Base-by-base conservation (phyloP, 805 yeast genomes). In the Zygoascus flipseniorum region DNA sequence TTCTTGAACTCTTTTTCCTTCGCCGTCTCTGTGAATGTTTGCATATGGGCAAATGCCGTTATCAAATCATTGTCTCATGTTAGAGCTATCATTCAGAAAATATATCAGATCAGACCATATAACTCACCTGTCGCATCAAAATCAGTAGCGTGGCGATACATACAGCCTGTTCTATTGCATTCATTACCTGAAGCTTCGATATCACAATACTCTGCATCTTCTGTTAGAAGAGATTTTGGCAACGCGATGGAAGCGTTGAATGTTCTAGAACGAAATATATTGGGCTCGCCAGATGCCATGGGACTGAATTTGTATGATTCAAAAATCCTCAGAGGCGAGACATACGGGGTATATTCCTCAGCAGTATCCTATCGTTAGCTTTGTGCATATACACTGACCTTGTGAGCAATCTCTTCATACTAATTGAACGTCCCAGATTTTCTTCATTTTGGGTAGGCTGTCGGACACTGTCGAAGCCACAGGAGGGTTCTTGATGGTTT, bases 231-330 rank as follows among this genome's bases (percentile, higher is more conserved):
- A 8, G 9, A 10, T 8, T 11, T 44, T 49, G 41, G 43, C 4
- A 23, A 18, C 5, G 39, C 31, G 9, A 45, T 31, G 39, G 43
- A n/a, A 10, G 47, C 32, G 18, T 46, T 56, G 51, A 61, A 63
- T 1, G 65, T 62, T 14, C 41, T n/a, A 8, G 65, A 60, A 16
- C 54, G 39, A 35, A 52, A 52, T 10, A 58, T 58, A 8, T 53
- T 55, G 11, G 51, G 60, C 14, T 31, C 39, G 23, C 37, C 49
- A 20, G 31, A 13, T 37, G 48, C 60, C 35, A 59, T 16, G 11
- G 65, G 65, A 48, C 64, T 60, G 51, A 62, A 62, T 23, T 50
- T 47, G 52, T 54, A 62, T 11, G 65, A 61, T 28, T 57, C 50
- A 50, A 60, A 62, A 14, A 52, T 43, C 31, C 52, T 51, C 48